Conservation (phyloP, 805 yeast genomes). For the Metschnikowia proteae region DNA sequence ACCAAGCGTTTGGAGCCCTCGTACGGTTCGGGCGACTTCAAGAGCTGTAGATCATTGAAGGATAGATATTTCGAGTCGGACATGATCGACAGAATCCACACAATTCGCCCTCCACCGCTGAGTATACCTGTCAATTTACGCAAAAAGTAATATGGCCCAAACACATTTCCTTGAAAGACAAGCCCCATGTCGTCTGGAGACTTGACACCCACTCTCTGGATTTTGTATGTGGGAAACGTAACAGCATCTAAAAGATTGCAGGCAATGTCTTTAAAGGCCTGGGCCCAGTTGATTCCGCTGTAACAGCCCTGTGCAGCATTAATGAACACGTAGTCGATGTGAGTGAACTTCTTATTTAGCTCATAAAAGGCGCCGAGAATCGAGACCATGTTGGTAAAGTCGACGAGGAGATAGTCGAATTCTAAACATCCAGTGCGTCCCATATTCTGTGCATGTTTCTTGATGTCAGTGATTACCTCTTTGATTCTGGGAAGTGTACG, state of each 20-base stretch:
- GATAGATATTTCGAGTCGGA: constrained; percentile 73
- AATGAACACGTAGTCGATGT: constrained; percentile 74
- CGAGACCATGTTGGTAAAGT: constrained; percentile 86
- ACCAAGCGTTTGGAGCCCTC: constrained; percentile 89
- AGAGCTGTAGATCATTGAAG: constrained; percentile 68
- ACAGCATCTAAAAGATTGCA: constrained; percentile 72
- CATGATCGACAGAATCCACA: constrained; percentile 87
- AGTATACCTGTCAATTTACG: constrained; percentile 59
- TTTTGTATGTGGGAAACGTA: constrained; percentile 84
- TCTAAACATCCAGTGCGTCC: constrained; percentile 58
- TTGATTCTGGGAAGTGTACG: constrained; percentile 83
- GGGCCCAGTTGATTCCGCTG: constrained; percentile 81
- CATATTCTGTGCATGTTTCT: constrained; percentile 32
- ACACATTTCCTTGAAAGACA: constrained; percentile 93
- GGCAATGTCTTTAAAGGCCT: constrained; percentile 66
- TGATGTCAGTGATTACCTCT: constrained; percentile 54
- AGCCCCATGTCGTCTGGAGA: constrained; percentile 79
- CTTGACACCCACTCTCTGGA: constrained; percentile 73
- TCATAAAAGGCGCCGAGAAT: constrained; percentile 72
- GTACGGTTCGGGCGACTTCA: constrained; percentile 64
- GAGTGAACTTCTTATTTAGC: constrained; percentile 55
- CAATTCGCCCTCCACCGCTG: constrained; percentile 58
- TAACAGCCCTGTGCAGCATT: constrained; percentile 91
- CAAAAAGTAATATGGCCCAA: constrained; percentile 86
- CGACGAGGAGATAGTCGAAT: constrained; percentile 86